A percentile compares a stretch with the other conserved stretches of the same genome.
Evolutionary conservation across 2,329 filamentous ascomycete genomes (phyloP).

Genomic region (Penicillium verrucosum): DNA sequence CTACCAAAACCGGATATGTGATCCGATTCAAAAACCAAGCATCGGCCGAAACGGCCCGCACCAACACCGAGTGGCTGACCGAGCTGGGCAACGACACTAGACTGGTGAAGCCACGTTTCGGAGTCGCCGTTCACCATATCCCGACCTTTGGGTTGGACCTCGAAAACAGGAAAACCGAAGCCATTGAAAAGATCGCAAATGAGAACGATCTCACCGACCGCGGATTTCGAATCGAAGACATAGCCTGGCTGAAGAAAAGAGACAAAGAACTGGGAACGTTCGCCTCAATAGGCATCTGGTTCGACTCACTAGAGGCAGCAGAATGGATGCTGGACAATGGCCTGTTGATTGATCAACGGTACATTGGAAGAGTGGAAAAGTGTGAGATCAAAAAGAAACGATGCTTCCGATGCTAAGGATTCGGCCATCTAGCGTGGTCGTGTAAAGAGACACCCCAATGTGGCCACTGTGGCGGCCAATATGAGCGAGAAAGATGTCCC

Average conservation of each 20-base stretch:
- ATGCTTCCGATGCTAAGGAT: no score
- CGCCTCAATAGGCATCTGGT: not conserved
- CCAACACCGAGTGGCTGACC: conserved; percentile 13
- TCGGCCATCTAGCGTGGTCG: no score
- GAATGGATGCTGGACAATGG: not conserved
- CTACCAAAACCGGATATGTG: not conserved
- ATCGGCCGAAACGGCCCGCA: not conserved
- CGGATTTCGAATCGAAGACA: not conserved
- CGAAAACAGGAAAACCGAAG: not conserved
- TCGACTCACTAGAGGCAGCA: not conserved
- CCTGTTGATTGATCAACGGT: no score
- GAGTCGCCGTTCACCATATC: not conserved
- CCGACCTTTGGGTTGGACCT: not conserved
- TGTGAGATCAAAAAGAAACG: no score
- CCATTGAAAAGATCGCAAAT: not conserved
- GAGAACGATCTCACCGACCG: not conserved
- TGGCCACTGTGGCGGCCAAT: no score
- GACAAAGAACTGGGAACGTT: conserved; percentile 8
- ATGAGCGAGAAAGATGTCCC: no score
- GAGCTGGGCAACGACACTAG: conserved; percentile 8
- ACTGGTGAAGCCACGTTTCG: conserved; percentile 2
- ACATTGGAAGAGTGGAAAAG: no score
- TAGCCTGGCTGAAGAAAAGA: not conserved
- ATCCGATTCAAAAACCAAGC: not conserved
- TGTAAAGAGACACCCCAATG: no score